Evolutionary conservation across 495 filamentous ascomycete genomes (phyloP), one percentile per base, ranked within the genome.

Genomic region (Trichocladium uniseriatum): DNA sequence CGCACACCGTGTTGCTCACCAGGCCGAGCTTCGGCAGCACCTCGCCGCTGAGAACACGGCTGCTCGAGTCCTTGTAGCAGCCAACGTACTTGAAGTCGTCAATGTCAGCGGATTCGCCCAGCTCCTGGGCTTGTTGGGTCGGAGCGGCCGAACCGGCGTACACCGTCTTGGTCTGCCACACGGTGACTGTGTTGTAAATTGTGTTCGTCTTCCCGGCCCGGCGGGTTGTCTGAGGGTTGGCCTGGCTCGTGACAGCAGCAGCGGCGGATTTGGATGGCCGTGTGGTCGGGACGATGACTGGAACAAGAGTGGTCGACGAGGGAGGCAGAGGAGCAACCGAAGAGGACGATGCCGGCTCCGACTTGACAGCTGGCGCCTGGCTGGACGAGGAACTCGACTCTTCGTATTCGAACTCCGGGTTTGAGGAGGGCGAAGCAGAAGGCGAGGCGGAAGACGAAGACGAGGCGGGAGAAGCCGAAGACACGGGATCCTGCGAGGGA

Each of bases 1-100:
- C 68, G 60, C 82, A 86, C 35, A 62, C 69, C 53, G 73, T 72
- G 49, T 82, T 76, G 38, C 73, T 83, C 59, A 82, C 75, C 42
- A 56, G 58, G 46, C 71, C 60, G 36, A 72, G 49, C 36, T 65
- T 62, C 7, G 63, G 56, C 63, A 70, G 37, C 65, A 74, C 49
- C 40, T 70, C 56, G 35, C 69, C 71, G 16, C 61, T 60, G 43
- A 87, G 56, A 19, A 60, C 51, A 16, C 58, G 48, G 11, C 54
- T 52, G 9, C 43, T 43, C 7, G 49, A 48, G 46, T 68, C 65
- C 43, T 53, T 38, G 61, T 50, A 68, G 61, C 65, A 68, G 43
- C 65, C 65, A 19, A 53, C 63, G 28, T 61, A 61, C 51, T 62
- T 55, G 56, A 54, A 64, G 44, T 51, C 63, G 13, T 49, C 45